phyloP scores from a whole-genome alignment of 305 asterid genomes.

The Caryopteris hybrid region DNA sequence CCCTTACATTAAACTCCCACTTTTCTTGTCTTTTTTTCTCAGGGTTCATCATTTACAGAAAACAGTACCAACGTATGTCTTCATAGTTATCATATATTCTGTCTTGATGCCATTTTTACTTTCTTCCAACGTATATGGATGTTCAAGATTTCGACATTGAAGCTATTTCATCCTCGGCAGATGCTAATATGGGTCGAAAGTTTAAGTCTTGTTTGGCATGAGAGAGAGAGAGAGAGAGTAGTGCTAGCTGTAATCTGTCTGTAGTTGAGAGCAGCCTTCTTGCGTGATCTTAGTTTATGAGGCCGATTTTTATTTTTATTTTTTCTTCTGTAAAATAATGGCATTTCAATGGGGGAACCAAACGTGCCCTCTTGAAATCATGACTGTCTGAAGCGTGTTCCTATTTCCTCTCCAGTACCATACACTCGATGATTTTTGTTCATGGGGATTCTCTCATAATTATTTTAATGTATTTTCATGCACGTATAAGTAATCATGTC shows the following conservation, averaged over 20 bases:
- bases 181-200: slow-evolving; percentile 24
- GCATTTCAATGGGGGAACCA: slow-evolving; percentile 61
- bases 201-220: slow-evolving; percentile 58
- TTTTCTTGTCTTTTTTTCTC: neutral
- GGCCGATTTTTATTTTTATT: neutral
- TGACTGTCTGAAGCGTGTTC: slow-evolving; percentile 51
- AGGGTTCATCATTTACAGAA: too few species aligned
- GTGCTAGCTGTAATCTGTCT: slow-evolving; percentile 61
- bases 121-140: too few species aligned
- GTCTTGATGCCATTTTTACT: too few species aligned
- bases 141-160: neutral
- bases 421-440: slow-evolving; percentile 2
- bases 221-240: slow-evolving; percentile 14
- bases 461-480: slow-evolving; percentile 22
- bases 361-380: slow-evolving; percentile 80
- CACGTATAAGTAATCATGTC: slow-evolving; percentile 24
- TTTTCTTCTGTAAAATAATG: neutral
- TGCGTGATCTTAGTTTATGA: slow-evolving; percentile 60
- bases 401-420: slow-evolving; percentile 3
- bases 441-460: neutral
- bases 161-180: neutral
- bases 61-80: too few species aligned
- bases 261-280: slow-evolving; percentile 70
- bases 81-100: too few species aligned
- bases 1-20: neutral